phyloP scores from a whole-genome alignment of 208 protist species.

The Trypanosoma boissoni region DNA sequence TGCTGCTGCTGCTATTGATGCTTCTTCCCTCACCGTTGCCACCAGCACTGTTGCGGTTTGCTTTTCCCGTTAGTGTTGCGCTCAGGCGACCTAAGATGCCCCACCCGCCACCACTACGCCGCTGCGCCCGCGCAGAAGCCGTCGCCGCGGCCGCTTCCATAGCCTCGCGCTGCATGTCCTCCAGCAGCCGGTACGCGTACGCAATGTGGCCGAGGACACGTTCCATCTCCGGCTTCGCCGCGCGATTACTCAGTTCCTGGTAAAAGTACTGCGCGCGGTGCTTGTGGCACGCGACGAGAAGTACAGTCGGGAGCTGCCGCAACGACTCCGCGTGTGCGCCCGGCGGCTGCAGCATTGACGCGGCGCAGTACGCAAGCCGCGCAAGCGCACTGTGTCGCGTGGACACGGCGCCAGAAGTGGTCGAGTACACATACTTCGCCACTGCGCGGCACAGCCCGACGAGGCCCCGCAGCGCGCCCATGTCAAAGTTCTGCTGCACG shows the following conservation, averaged over 20 bases:
- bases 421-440: constrained; percentile 72
- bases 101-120: constrained; percentile 3
- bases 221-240: constrained; percentile 49
- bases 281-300: constrained; percentile 61
- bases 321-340: constrained; percentile 21
- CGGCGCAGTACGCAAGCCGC: constrained; percentile 41
- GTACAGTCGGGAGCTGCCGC: constrained; percentile 41
- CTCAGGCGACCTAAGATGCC: constrained; percentile 21
- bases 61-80: constrained; percentile 15
- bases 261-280: constrained; percentile 59
- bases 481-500: constrained; percentile 33
- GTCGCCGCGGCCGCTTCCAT: not conserved
- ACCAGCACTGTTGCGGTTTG: not conserved
- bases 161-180: constrained; percentile 17
- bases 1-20: not conserved
- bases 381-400: constrained; percentile 54
- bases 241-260: too few relatives aligned
- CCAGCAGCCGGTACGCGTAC: constrained; percentile 49
- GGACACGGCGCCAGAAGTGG: constrained; percentile 39
- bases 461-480: constrained; percentile 29
- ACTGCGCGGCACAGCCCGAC: constrained; percentile 37
- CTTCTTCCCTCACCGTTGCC: not conserved
- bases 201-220: constrained; percentile 61
- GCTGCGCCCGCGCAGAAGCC: not conserved
- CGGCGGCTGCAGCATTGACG: constrained; percentile 27